These are phyloP conservation scores for Pyronema domesticum DNA, from an alignment of 495 filamentous ascomycete species.

Conservation along the genomic window DNA sequence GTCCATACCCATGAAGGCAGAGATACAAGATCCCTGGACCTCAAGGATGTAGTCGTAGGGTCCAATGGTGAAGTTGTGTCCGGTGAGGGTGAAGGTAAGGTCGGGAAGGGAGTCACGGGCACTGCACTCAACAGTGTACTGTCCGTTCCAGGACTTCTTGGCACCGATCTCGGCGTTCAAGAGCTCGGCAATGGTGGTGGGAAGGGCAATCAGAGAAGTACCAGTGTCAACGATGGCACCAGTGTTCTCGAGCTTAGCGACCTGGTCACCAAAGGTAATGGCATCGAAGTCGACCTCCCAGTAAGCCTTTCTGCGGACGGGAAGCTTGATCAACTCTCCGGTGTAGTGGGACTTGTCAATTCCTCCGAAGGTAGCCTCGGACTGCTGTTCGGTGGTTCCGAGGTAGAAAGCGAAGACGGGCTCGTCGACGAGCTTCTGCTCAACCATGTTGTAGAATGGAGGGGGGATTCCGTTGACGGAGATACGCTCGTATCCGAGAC, in stretches of 20 bases:
- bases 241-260: conserved; percentile 76
- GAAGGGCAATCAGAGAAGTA: conserved; percentile 79
- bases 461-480: conserved; percentile 89
- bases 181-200: conserved; percentile 81
- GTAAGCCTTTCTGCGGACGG: conserved; percentile 94
- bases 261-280: conserved; percentile 67
- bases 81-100: conserved; percentile 68
- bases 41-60: conserved; percentile 93
- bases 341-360: conserved; percentile 71
- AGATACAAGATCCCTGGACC: conserved; percentile 87
- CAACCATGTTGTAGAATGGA: conserved; percentile 88
- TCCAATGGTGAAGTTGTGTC: conserved; percentile 77
- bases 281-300: conserved; percentile 96
- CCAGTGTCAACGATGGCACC: conserved; percentile 97
- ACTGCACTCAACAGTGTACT: conserved; percentile 81
- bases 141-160: conserved; percentile 88
- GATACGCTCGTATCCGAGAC: conserved; percentile 85
- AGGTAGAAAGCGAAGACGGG: conserved; percentile 96
- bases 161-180: conserved; percentile 96
- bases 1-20: conserved; percentile 95
- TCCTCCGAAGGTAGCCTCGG: conserved; percentile 83
- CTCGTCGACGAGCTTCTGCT: conserved; percentile 77
- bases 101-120: conserved; percentile 71
- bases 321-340: conserved; percentile 80
- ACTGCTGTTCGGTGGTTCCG: conserved; percentile 54